Conservation (phyloP, 2,329 filamentous ascomycete genomes). For the Aspergillus piperis region DNA sequence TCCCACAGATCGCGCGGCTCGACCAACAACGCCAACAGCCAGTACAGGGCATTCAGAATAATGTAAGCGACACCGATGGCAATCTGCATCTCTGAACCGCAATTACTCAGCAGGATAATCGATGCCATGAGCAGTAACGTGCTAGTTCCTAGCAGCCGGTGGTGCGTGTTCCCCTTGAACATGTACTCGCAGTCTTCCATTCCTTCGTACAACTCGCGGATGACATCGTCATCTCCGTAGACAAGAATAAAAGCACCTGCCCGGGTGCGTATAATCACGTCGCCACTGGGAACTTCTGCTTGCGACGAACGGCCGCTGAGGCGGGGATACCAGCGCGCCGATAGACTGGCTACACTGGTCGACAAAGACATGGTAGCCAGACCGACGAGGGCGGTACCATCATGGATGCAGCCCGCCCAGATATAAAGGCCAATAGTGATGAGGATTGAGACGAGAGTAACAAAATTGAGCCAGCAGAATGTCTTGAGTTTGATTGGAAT, state of each 20-base stretch:
- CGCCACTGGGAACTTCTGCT: conserved; percentile 55
- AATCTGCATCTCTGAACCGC: conserved; percentile 61
- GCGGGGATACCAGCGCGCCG: conserved; percentile 60
- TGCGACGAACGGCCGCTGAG: conserved; percentile 55
- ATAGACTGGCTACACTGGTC: conserved; percentile 58
- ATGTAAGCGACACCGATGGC: conserved; percentile 62
- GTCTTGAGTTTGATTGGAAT: neutral
- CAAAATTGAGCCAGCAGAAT: conserved; percentile 46
- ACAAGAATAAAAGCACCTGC: conserved; percentile 62
- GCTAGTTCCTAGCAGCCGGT: conserved; percentile 57
- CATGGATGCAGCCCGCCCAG: conserved; percentile 39
- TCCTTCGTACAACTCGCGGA: conserved; percentile 63
- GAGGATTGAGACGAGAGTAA: conserved; percentile 55
- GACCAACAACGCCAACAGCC: conserved; percentile 55
- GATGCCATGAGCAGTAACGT: conserved; percentile 63
- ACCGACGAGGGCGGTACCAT: conserved; percentile 56
- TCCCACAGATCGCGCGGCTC: conserved; percentile 57
- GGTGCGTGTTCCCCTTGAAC: conserved; percentile 51
- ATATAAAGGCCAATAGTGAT: conserved; percentile 23
- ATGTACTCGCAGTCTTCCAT: conserved; percentile 62
- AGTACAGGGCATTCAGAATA: conserved; percentile 61
- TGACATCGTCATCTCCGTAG: conserved; percentile 60
- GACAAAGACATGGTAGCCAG: conserved; percentile 56
- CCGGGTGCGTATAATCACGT: conserved; percentile 63
- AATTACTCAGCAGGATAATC: conserved; percentile 64